A percentile compares a stretch with the other conserved stretches of the same genome.
phyloP scores from a whole-genome alignment of 805 yeast species.

The Myxozyma sirexii region DNA sequence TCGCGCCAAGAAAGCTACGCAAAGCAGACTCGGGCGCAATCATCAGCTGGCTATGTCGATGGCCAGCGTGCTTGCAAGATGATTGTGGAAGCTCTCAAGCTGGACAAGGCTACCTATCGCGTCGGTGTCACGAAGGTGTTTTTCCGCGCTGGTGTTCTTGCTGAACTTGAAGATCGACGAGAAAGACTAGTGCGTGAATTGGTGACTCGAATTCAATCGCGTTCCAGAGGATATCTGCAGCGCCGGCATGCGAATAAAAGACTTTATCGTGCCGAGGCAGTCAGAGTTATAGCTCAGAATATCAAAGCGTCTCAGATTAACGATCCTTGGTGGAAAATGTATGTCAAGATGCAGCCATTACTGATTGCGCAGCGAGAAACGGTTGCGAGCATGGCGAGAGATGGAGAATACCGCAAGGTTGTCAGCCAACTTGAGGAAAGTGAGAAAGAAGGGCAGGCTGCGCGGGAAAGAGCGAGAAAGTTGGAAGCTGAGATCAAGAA shows the following conservation, averaged over 20 bases:
- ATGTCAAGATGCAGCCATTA: constrained; percentile 72
- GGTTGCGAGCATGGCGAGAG: constrained; percentile 44
- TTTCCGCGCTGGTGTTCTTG: constrained; percentile 75
- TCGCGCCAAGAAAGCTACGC: constrained; percentile 43
- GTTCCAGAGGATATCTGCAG: constrained; percentile 62
- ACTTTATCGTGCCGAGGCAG: constrained; percentile 67
- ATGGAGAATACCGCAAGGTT: constrained; percentile 29
- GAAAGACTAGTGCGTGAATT: constrained; percentile 62
- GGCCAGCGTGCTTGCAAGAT: constrained; percentile 70
- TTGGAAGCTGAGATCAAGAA: constrained; percentile 39
- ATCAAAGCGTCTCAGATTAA: constrained; percentile 51
- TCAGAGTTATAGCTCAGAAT: constrained; percentile 66
- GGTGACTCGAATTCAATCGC: constrained; percentile 64
- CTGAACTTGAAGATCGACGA: constrained; percentile 74
- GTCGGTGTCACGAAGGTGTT: constrained; percentile 74
- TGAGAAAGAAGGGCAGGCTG: constrained; percentile 39
- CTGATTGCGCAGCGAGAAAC: constrained; percentile 65
- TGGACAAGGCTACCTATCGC: constrained; percentile 63
- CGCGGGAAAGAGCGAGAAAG: constrained; percentile 36
- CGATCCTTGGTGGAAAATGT: constrained; percentile 81
- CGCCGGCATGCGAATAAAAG: constrained; percentile 53
- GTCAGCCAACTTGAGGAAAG: constrained; percentile 42
- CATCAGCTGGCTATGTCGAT: constrained; percentile 42
- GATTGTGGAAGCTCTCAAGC: constrained; percentile 61
- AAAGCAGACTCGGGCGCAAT: background rate